These are phyloP conservation scores for Gracilaria vermiculophylla DNA, from an alignment of 23 red algal species.

Conservation along the genomic window DNA sequence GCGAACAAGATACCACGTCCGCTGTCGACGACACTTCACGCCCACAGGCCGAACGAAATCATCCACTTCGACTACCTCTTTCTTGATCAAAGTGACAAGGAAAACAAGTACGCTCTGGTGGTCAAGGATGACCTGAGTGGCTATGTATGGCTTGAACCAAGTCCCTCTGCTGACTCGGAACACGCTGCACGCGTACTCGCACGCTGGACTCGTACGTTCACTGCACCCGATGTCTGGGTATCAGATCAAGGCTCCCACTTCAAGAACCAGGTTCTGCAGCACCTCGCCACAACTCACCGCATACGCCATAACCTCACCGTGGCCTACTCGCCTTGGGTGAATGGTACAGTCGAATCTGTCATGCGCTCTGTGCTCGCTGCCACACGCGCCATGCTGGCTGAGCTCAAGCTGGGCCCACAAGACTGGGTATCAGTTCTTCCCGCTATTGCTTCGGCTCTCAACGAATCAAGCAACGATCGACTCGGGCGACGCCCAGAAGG, in stretches of 20 bases:
- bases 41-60: neutral
- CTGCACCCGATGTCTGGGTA: neutral
- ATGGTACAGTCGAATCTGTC: neutral
- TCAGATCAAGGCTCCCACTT: slow-evolving; percentile 24
- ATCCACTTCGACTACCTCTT: slow-evolving; percentile 30
- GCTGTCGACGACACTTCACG: neutral
- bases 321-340: neutral
- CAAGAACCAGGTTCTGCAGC: neutral
- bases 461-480: neutral
- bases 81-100: neutral
- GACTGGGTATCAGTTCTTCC: neutral
- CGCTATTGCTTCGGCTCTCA: neutral
- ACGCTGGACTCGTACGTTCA: neutral
- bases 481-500: neutral
- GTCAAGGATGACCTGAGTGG: slow-evolving; percentile 19
- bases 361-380: slow-evolving; percentile 15
- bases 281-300: neutral
- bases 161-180: neutral
- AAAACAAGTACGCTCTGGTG: neutral
- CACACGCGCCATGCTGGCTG: neutral
- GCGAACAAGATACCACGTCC: neutral
- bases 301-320: neutral
- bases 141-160: slow-evolving; percentile 8
- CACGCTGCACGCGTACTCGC: neutral
- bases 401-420: neutral